phyloP scores from a whole-genome alignment of 768 basidiomycete species.

The Suillus luteus region DNA sequence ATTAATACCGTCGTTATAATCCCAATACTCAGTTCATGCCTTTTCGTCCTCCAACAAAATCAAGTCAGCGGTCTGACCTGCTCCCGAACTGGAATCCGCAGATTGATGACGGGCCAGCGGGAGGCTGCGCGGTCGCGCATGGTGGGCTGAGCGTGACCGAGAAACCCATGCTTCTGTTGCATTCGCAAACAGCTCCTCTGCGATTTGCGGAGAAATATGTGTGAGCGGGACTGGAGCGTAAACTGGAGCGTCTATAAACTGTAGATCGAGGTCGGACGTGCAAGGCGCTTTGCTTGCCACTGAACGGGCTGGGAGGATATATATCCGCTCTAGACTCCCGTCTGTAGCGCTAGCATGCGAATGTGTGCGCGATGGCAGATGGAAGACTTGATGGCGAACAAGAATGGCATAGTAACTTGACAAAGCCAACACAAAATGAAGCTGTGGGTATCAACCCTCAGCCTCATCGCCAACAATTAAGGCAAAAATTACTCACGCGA shows the following conservation, averaged over 20 bases:
- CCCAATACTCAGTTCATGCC: background rate
- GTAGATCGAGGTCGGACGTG: conserved; percentile 10
- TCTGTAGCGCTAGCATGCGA: conserved; percentile 22
- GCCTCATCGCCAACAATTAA: background rate
- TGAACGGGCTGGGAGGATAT: conserved; percentile 49
- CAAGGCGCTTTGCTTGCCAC: conserved; percentile 13
- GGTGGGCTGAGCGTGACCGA: background rate
- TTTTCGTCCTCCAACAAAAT: background rate
- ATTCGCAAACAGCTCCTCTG: conserved; percentile 48
- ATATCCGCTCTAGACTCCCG: conserved; percentile 56
- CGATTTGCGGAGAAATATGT: conserved; percentile 54
- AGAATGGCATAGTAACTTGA: conserved; percentile 65
- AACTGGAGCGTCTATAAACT: conserved; percentile 31
- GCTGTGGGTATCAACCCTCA: conserved; percentile 37
- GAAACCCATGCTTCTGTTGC: conserved; percentile 72
- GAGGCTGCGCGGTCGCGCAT: background rate
- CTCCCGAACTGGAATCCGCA: background rate
- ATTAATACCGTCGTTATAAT: background rate
- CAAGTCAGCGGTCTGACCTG: background rate
- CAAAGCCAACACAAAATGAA: conserved; percentile 77
- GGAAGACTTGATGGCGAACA: conserved; percentile 40
- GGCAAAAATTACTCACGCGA: conserved; percentile 49
- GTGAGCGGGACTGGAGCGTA: conserved; percentile 70
- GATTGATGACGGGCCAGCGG: background rate
- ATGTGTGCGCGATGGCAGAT: conserved; percentile 20